Evolutionary conservation across 2,329 filamentous ascomycete species (phyloP).

Genomic region (Akanthomyces lecanii): DNA sequence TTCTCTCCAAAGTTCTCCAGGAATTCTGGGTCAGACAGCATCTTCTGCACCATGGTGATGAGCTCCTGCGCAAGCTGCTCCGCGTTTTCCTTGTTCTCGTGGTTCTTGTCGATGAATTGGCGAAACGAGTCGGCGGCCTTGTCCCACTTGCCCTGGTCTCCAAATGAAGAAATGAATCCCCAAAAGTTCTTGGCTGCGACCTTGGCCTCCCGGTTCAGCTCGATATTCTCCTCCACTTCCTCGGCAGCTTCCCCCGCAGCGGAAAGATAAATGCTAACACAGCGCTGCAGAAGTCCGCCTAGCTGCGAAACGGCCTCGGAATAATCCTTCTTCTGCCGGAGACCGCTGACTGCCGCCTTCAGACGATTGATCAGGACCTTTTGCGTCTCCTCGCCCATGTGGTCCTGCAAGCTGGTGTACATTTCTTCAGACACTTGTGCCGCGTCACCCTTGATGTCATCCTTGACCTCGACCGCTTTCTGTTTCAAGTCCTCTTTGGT

Average conservation of each 20-base stretch:
- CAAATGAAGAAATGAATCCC: constrained; percentile 75
- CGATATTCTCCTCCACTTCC: constrained; percentile 64
- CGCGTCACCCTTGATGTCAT: constrained; percentile 50
- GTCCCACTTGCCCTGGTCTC: constrained; percentile 71
- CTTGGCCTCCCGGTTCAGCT: constrained; percentile 70
- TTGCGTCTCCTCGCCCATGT: constrained; percentile 67
- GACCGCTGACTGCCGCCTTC: constrained; percentile 68
- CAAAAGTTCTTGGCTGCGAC: constrained; percentile 75
- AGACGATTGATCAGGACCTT: constrained; percentile 70
- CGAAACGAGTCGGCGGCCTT: constrained; percentile 65
- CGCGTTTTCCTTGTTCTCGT: constrained; percentile 74
- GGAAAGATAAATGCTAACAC: constrained; percentile 72
- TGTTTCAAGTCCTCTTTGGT: constrained; percentile 62
- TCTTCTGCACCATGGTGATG: constrained; percentile 69
- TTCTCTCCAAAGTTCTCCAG: constrained; percentile 66
- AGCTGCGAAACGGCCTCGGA: constrained; percentile 79
- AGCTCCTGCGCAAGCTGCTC: constrained; percentile 71
- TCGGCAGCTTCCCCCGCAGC: constrained; percentile 64
- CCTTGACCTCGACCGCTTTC: constrained; percentile 51
- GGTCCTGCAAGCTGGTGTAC: constrained; percentile 66
- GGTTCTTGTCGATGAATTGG: constrained; percentile 63
- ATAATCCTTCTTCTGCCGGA: constrained; percentile 77
- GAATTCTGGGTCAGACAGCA: constrained; percentile 82
- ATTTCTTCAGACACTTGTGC: constrained; percentile 55
- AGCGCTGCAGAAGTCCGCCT: constrained; percentile 69